Evolutionary conservation across 2,329 filamentous ascomycete genomes (phyloP), one percentile per base, ranked within the genome.

Genomic region (Chaetomiaceae sp.): DNA sequence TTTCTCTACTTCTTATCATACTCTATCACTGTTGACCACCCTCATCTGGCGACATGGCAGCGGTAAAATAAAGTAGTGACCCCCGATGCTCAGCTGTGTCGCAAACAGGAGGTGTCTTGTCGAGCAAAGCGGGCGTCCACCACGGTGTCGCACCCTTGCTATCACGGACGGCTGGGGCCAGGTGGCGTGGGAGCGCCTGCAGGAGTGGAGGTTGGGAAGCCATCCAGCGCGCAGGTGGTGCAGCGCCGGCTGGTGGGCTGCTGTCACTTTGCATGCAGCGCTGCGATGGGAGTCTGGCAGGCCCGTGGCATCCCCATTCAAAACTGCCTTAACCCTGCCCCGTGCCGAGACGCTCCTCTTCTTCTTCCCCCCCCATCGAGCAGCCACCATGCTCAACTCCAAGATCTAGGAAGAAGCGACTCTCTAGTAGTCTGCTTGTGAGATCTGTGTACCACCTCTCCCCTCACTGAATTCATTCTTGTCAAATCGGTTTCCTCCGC

Each of bases 361-460:
- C 56, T 58, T 53, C 64, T 26, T 24, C 22, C 22, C 22, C n/a
- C 61, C 61, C 58, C 65, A 64, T 71, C 72, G 70, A 76, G 72
- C 66, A 65, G 67, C 64, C 69, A 69, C 69, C 63, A 77, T 79
- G 73, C 74, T 75, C 70, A 71, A 69, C 64, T 71, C 60, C 61
- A 66, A 65, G 67, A 67, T 76, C 64, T 78, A 58, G 71, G 70
- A 71, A 63, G 63, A 69, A 70, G 70, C 74, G 72, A 73, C 73
- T 75, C 66, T 65, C 62, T 58, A 26, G 69, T 70, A 75, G 74
- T 77, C 73, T 74, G 74, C 74, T 75, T 67, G 61, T 61, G 57
- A 61, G 56, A 60, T 58, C 54, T 55, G 45, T 53, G 53, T 68
- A 57, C 61, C 58, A 35, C 53, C 47, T 59, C 45, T 47, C 51